Conservation (phyloP, 2,329 filamentous ascomycete species). For the Ophiobolus disseminans region DNA sequence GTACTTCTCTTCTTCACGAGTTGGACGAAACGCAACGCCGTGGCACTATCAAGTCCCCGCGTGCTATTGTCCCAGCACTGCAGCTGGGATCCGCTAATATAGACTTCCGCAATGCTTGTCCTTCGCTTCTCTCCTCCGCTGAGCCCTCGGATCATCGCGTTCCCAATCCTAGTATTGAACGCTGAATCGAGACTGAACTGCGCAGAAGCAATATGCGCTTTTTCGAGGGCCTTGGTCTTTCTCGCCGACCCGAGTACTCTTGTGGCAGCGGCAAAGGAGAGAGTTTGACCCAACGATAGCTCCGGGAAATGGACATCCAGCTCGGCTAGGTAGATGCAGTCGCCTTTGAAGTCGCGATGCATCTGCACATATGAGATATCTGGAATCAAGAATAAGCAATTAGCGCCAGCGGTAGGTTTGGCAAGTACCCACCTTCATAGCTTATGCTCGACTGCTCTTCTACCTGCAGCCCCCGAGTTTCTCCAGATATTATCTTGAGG, state of each 20-base stretch:
- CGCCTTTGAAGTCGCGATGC: constrained; percentile 73
- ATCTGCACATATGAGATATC: constrained; percentile 72
- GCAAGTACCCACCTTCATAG: constrained; percentile 61
- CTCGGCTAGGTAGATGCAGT: constrained; percentile 81
- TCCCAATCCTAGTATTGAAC: constrained; percentile 69
- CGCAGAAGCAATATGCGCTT: background rate
- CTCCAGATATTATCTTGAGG: constrained; percentile 59
- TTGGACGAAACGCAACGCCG: constrained; percentile 60
- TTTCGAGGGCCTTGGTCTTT: background rate
- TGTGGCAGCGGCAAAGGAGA: constrained; percentile 79
- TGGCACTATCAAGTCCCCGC: constrained; percentile 72
- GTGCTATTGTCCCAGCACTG: constrained; percentile 79
- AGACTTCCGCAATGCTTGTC: constrained; percentile 40
- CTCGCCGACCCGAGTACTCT: background rate
- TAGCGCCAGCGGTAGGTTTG: too few species aligned
- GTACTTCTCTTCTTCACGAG: too few species aligned
- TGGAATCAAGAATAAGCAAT: constrained; percentile 61
- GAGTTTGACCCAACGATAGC: constrained; percentile 81
- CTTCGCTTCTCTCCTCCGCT: constrained; percentile 68
- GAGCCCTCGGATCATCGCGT: constrained; percentile 75
- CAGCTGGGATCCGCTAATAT: constrained; percentile 56
- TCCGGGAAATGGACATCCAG: constrained; percentile 83
- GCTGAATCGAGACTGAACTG: background rate
- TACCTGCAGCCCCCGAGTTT: background rate
- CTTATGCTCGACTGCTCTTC: constrained; percentile 28